Base-by-base conservation (phyloP, 768 basidiomycete species). In the Coprinellus aureogranulatus region DNA sequence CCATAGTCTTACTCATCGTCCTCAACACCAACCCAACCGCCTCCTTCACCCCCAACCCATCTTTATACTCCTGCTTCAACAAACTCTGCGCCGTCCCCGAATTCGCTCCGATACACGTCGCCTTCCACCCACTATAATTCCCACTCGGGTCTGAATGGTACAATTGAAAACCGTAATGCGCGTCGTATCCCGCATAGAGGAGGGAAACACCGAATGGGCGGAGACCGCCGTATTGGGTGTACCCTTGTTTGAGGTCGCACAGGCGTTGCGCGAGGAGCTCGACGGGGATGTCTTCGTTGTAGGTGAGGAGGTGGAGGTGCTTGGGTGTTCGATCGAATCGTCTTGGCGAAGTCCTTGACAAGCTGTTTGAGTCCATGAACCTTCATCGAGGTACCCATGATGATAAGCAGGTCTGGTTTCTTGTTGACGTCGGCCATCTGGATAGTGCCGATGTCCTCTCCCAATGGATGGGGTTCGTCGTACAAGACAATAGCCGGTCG, bases 1-100 rank as follows among this genome's bases (percentile, higher is more conserved):
- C 97, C 96, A 99, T 98, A 54, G 96, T 98, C 83, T 98, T 98
- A 80, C 94, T 95, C 94, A 99, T 95, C 53, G 93, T 90, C 75
- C 87, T 89, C 63, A 98, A 79, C 45, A 90, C 93, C 22, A 99
- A 79, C n/a, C 85, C 88, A 63, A 96, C 89, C 22, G 94, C 95
- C 47, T 96, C 94, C 68, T 95, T 90, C 40, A 98, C 82, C 12
- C 81, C 77, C 55, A 98, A 88, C 57, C 93, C 93, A 63, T 98
- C 97, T 72, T 97, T 95, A 76, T 98, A 98, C 72, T 99, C 97
- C 74, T 99, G 96, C 77, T 98, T 95, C 62, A 99, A 76, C 61
- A 98, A 76, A 65, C 90, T 93, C 72, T 95, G 92, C 20, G 95
- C 95, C 0, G 94, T 97, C 40, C 94, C 91, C 70, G 91, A 97